phyloP scores from a whole-genome alignment of 78 protist species.

The Parvularia atlantis region DNA sequence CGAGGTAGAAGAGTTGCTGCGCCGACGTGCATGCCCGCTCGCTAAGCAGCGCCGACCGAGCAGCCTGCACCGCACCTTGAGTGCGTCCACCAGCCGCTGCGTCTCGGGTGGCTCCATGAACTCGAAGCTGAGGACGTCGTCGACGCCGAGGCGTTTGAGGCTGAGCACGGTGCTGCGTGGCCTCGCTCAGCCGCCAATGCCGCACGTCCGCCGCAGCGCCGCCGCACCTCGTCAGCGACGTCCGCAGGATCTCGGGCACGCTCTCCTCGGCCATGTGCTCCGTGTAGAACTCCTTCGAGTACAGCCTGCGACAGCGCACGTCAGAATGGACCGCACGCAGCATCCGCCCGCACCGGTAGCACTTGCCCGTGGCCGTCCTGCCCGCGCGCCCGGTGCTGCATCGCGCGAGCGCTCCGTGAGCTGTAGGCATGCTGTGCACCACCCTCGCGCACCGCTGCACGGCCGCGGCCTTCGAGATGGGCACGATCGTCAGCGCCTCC shows the following conservation, averaged over 20 bases:
- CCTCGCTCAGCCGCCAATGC: too few species aligned
- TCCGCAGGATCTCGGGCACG: slow-evolving; percentile 22
- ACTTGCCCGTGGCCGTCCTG: too few species aligned
- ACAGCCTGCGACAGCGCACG: too few species aligned
- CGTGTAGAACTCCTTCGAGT: background rate
- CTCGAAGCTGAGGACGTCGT: slow-evolving; percentile 8
- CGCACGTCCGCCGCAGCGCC: background rate
- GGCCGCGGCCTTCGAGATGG: slow-evolving; percentile 14
- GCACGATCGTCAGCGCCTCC: slow-evolving; percentile 9
- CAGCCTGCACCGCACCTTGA: too few species aligned
- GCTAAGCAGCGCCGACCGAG: too few species aligned
- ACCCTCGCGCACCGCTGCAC: background rate
- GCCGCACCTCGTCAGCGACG: background rate
- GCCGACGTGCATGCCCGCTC: too few species aligned
- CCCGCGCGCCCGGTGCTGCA: too few species aligned
- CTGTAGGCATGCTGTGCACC: background rate
- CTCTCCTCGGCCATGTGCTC: background rate
- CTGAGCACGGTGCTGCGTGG: background rate
- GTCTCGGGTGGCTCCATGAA: background rate
- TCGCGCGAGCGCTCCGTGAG: background rate
- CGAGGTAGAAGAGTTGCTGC: background rate
- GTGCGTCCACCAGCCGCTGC: background rate
- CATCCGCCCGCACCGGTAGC: too few species aligned
- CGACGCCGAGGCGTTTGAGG: slow-evolving; percentile 2
- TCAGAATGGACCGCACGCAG: too few species aligned